Evolutionary conservation across 140 eudicot genomes (phyloP), one percentile per base, ranked within the genome.

Genomic region (Flaveria floridana): DNA sequence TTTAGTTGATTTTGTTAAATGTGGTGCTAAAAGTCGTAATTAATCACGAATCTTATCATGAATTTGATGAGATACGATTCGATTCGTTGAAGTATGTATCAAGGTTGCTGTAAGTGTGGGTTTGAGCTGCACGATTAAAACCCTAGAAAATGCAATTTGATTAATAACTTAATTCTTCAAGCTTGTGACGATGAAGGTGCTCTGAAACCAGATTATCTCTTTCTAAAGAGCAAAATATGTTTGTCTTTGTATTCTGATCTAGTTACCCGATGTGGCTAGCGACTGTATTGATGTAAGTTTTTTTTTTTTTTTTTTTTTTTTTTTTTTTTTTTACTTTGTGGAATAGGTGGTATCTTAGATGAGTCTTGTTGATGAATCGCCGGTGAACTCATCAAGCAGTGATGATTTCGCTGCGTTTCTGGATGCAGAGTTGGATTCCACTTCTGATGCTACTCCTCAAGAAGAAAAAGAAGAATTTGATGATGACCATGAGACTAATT

Each of bases 321-420:
- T 34, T 34, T 34, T 34, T 4, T 34, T 4, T 34, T 65, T 34
- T 34, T 37, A 56, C 50, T 76, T 8, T 76, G 37, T 62, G 52
- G 46, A 16, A 50, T 79, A 79, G 76, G 69, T 8, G 70, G 73
- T 16, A 57, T 47, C 37, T 10, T 48, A 57, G 69, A 81, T 81
- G 85, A 81, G 85, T 76, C 71, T 76, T 20, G 78, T 81, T 25
- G 81, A 75, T 19, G 85, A 68, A 66, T 78, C 85, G 2, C 80
- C 85, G 37, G 82, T 72, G 68, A 72, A 68, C 66, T 82, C 85
- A 51, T 77, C 85, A 41, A 83, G 81, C 72, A 80, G 84, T 74
- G 86, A 83, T 83, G 86, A 83, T 76, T 83, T 83, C 70, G 86
- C 86, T 6, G 63, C 86, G 1, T 79, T 79, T 75, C 78, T 83